Conservation (phyloP, 1,284 basidiomycete genomes). For the Mycena citricolor region DNA sequence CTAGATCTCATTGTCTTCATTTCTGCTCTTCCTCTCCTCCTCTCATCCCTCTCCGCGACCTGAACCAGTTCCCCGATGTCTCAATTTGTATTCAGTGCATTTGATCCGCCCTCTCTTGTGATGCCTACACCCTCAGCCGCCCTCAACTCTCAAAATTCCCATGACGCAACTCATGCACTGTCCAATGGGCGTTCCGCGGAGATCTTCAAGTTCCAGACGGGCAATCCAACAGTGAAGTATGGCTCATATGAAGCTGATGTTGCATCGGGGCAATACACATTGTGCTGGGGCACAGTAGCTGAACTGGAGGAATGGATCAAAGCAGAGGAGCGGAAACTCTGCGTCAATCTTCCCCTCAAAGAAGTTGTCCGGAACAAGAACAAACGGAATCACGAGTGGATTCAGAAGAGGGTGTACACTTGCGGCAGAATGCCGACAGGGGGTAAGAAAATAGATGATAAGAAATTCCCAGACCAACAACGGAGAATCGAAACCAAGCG, state of each 20-base stretch:
- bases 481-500: conserved; percentile 17
- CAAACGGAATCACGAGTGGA: conserved; percentile 2
- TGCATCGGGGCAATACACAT: background rate
- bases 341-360: background rate
- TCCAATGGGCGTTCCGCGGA: too few relatives aligned
- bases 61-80: too few relatives aligned
- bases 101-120: too few relatives aligned
- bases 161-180: too few relatives aligned
- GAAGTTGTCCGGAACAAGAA: background rate
- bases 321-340: background rate
- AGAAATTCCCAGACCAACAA: background rate
- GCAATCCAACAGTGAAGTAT: background rate
- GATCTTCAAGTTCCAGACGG: background rate
- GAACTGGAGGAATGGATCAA: background rate
- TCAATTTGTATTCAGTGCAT: too few relatives aligned
- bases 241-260: conserved; percentile 3
- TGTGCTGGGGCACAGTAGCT: background rate
- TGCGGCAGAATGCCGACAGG: conserved; percentile 6
- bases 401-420: conserved; percentile 1
- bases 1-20: too few relatives aligned
- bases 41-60: too few relatives aligned
- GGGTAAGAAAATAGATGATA: conserved; percentile 2
- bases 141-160: too few relatives aligned
- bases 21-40: too few relatives aligned
- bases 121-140: too few relatives aligned